Conservation (phyloP, 108 stramenopile genomes). For the Pseudonitzschia multistriata region DNA sequence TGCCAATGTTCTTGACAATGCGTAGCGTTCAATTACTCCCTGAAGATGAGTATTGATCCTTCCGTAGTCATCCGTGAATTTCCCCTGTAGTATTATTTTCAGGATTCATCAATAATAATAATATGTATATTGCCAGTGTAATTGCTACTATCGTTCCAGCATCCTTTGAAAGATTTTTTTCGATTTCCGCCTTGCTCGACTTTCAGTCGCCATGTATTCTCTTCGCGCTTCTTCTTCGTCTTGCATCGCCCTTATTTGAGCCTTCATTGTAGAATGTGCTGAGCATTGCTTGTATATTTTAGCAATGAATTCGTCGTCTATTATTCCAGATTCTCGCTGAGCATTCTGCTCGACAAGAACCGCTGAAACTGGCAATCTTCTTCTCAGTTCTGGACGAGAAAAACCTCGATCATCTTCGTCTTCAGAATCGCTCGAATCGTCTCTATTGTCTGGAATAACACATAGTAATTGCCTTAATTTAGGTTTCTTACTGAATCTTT, state of each 20-base stretch:
- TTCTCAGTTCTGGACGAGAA: background rate
- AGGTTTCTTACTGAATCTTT: background rate
- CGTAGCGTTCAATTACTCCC: no score
- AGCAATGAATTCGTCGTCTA: slow-evolving; percentile 17
- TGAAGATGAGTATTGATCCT: no score
- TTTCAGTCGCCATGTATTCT: slow-evolving; percentile 11
- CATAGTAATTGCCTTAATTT: slow-evolving; percentile 10
- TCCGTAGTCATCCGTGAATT: no score
- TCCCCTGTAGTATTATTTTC: no score
- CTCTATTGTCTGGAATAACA: background rate
- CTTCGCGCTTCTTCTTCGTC: slow-evolving; percentile 20
- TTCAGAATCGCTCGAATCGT: slow-evolving; percentile 4
- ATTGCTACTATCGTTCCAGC: background rate
- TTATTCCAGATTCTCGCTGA: slow-evolving; percentile 22
- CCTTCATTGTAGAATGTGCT: slow-evolving; percentile 20
- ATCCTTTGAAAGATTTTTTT: background rate
- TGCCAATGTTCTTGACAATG: no score
- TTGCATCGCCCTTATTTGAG: slow-evolving; percentile 31
- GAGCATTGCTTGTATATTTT: slow-evolving; percentile 32
- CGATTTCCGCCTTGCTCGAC: slow-evolving; percentile 1
- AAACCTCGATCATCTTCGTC: slow-evolving; percentile 1
- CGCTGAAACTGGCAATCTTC: slow-evolving; percentile 18
- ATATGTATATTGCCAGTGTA: no score
- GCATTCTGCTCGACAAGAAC: slow-evolving; percentile 24
- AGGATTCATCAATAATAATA: no score